Percentiles rank a stretch among this genome's conserved stretches.
These are phyloP conservation scores for Viola odorata DNA, from an alignment of 345 rosid genomes.

Conservation along the genomic window DNA sequence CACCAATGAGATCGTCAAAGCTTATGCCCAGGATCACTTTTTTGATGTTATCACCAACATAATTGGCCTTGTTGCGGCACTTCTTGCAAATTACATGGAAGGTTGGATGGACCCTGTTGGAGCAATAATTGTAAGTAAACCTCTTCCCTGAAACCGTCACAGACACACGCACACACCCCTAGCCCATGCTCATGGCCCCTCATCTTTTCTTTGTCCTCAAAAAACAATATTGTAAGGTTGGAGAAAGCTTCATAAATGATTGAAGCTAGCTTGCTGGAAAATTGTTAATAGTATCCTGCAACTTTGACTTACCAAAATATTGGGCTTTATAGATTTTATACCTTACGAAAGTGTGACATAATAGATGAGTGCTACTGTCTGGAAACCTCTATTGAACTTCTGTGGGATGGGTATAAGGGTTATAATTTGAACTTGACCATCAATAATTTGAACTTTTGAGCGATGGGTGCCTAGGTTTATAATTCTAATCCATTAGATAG, in stretches of 20 bases:
- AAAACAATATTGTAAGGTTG: not conserved
- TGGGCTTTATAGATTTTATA: not conserved
- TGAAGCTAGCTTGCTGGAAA: too few species aligned
- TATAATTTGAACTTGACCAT: not conserved
- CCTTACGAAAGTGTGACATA: not conserved
- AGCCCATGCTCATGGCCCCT: not conserved
- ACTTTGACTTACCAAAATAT: not conserved
- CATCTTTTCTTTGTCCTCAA: not conserved
- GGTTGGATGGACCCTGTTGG: slow-evolving; percentile 96
- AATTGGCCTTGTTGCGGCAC: slow-evolving; percentile 89
- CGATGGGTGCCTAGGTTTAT: too few species aligned
- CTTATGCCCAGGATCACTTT: slow-evolving; percentile 97
- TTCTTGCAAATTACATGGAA: slow-evolving; percentile 77
- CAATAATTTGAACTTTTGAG: not conserved
- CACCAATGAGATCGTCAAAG: slow-evolving; percentile 85
- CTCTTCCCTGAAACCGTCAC: too few species aligned
- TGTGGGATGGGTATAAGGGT: too few species aligned
- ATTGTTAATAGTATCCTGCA: too few species aligned
- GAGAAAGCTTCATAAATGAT: too few species aligned
- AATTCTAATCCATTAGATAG: not conserved
- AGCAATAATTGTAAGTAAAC: slow-evolving; percentile 77
- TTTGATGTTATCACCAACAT: slow-evolving; percentile 90
- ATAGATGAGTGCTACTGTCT: not conserved
- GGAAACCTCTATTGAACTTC: not conserved
- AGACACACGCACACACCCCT: too few species aligned